These are phyloP conservation scores for Crinitomyces ghanaensis DNA, from an alignment of 805 yeast species.

Conservation along the genomic window DNA sequence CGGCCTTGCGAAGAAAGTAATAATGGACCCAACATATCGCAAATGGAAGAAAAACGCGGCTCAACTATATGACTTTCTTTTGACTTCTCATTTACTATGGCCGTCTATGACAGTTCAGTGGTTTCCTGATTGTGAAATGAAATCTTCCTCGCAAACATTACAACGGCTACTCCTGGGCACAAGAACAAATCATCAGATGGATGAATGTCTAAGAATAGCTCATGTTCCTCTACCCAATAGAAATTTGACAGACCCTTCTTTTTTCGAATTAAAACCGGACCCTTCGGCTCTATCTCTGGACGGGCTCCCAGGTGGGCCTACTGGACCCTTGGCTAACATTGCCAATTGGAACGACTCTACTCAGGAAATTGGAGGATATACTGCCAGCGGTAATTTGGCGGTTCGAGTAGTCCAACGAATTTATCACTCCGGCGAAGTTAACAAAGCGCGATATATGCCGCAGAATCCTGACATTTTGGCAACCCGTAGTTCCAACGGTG, in stretches of 20 bases:
- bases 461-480: conserved; percentile 79
- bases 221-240: conserved; percentile 18
- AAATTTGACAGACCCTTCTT: not conserved
- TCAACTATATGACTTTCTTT: conserved; percentile 40
- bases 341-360: too few relatives aligned
- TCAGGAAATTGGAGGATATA: conserved; percentile 25
- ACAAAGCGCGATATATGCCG: conserved; percentile 63
- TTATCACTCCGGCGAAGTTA: conserved; percentile 61
- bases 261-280: conserved; percentile 13
- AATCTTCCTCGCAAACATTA: conserved; percentile 9
- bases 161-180: conserved; percentile 48
- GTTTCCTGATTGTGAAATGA: conserved; percentile 41
- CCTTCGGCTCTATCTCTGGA: conserved; percentile 29
- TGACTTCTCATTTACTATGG: conserved; percentile 48
- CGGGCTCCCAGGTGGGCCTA: too few relatives aligned
- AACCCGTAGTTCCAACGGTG: conserved; percentile 55
- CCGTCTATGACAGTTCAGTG: conserved; percentile 52
- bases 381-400: conserved; percentile 24
- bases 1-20: too few relatives aligned
- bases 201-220: conserved; percentile 36
- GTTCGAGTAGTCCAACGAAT: conserved; percentile 44
- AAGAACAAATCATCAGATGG: conserved; percentile 45
- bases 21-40: too few relatives aligned
- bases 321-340: too few relatives aligned
- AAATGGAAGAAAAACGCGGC: conserved; percentile 58